These are phyloP conservation scores for Lotus japonicus DNA, from an alignment of 306 rosid species.

Conservation along the genomic window DNA sequence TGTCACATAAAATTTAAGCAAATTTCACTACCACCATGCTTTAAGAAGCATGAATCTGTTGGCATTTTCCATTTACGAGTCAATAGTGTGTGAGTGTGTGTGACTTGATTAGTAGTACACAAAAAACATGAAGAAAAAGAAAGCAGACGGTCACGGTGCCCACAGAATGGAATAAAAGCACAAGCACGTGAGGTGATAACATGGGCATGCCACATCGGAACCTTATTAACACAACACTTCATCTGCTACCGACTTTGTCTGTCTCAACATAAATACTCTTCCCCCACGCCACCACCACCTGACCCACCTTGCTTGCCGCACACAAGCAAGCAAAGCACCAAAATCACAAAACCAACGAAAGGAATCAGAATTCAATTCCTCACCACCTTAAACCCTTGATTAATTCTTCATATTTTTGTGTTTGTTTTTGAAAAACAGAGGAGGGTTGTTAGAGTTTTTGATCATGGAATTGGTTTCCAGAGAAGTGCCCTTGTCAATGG, in stretches of 20 bases:
- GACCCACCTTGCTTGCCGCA: not conserved
- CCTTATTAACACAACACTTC: not conserved
- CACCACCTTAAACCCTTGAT: not conserved
- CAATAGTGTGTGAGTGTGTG: too few relatives aligned
- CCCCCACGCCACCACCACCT: not conserved
- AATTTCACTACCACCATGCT: too few relatives aligned
- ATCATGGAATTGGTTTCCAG: constrained; percentile 31
- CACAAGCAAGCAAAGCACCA: constrained; percentile 26
- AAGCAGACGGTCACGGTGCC: too few relatives aligned
- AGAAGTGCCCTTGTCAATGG: constrained; percentile 60
- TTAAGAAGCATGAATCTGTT: too few relatives aligned
- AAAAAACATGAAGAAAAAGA: too few relatives aligned
- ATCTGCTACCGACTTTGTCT: constrained; percentile 6
- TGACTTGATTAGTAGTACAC: too few relatives aligned
- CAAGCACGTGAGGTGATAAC: constrained; percentile 3
- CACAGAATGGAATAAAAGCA: too few relatives aligned
- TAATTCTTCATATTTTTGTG: not conserved
- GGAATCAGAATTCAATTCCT: not conserved
- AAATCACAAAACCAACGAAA: not conserved
- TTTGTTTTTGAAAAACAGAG: not conserved
- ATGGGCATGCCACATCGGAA: constrained; percentile 21
- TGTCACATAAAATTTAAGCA: too few relatives aligned
- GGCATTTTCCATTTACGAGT: too few relatives aligned
- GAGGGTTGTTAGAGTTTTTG: too few relatives aligned
- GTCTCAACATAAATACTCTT: too few relatives aligned